Conservation (phyloP, 1,284 basidiomycete species). For the Mycosarcoma maydis region DNA sequence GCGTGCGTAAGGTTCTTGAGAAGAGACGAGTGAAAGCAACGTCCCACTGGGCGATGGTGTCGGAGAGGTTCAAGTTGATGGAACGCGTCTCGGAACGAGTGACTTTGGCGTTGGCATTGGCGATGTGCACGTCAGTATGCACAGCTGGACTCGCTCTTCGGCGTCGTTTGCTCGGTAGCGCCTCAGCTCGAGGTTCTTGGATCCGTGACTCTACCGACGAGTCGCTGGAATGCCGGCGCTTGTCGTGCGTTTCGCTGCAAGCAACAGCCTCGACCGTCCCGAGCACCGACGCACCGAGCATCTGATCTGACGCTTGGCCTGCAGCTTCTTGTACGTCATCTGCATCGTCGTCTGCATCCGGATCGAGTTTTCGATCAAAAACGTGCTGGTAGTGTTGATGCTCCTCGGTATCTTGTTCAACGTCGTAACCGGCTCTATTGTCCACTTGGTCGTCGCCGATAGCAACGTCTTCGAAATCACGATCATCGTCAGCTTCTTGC, state of each 20-base stretch:
- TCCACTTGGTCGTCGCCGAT: slow-evolving; percentile 5
- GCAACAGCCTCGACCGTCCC: slow-evolving; percentile 27
- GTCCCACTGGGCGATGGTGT: slow-evolving; percentile 46
- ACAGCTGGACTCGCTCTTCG: slow-evolving; percentile 11
- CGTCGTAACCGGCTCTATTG: slow-evolving; percentile 20
- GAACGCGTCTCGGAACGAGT: slow-evolving; percentile 39
- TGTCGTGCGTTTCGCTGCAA: slow-evolving; percentile 4
- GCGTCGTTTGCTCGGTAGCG: slow-evolving; percentile 21
- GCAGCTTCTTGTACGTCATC: slow-evolving; percentile 7
- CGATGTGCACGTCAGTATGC: neutral
- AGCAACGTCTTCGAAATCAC: slow-evolving; percentile 35
- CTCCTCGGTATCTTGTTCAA: slow-evolving; percentile 31
- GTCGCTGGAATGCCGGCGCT: slow-evolving; percentile 14
- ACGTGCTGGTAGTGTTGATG: slow-evolving; percentile 39
- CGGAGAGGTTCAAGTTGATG: slow-evolving; percentile 27
- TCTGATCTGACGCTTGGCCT: slow-evolving; percentile 19
- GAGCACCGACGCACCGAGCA: slow-evolving; percentile 29
- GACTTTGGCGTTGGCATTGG: slow-evolving; percentile 20
- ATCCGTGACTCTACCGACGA: neutral
- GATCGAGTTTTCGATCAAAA: slow-evolving; percentile 47
- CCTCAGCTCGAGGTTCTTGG: slow-evolving; percentile 23
- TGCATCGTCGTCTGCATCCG: slow-evolving; percentile 39
- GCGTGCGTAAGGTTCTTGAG: slow-evolving; percentile 37
- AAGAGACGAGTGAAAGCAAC: slow-evolving; percentile 45
- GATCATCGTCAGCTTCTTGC: slow-evolving; percentile 11